Evolutionary conservation across 805 yeast species (phyloP).

Genomic region (Suhomyces canberraensis): DNA sequence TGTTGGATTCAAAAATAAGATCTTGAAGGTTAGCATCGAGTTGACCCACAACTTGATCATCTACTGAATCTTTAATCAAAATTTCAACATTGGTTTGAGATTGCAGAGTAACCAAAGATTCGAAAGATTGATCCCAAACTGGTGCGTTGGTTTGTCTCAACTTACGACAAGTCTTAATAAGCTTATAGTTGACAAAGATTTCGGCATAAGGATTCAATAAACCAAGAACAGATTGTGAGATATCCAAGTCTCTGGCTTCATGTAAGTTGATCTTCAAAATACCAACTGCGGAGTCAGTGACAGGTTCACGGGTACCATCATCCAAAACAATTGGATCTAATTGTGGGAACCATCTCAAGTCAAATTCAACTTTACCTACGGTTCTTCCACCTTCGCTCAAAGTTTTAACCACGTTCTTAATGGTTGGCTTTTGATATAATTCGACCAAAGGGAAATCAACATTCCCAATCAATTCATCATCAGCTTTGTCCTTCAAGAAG

Average conservation of each 20-base stretch:
- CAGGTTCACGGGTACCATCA: conserved; percentile 48
- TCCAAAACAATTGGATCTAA: conserved; percentile 42
- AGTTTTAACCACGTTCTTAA: conserved; percentile 42
- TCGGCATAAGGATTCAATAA: conserved; percentile 67
- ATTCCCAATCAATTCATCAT: conserved; percentile 47
- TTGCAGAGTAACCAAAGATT: conserved; percentile 60
- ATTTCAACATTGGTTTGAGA: conserved; percentile 52
- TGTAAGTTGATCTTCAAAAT: conserved; percentile 62
- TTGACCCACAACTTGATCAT: conserved; percentile 52
- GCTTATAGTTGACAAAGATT: conserved; percentile 53
- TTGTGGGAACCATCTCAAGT: conserved; percentile 49
- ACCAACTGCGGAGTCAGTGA: conserved; percentile 68
- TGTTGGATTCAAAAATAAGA: conserved; percentile 44
- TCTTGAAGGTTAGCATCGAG: conserved; percentile 54
- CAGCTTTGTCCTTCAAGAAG: conserved; percentile 50
- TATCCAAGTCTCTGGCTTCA: conserved; percentile 57
- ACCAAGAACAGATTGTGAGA: conserved; percentile 48
- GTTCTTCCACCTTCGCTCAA: conserved; percentile 49
- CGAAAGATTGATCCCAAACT: conserved; percentile 62
- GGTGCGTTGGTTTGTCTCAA: conserved; percentile 72
- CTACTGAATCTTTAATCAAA: conserved; percentile 59
- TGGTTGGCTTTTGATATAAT: conserved; percentile 52
- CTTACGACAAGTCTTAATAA: conserved; percentile 56
- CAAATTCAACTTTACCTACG: conserved; percentile 60
- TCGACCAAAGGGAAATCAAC: conserved; percentile 56